Evolutionary conservation across 2,329 filamentous ascomycete genomes (phyloP).

Genomic region (Colletotrichum sp.): DNA sequence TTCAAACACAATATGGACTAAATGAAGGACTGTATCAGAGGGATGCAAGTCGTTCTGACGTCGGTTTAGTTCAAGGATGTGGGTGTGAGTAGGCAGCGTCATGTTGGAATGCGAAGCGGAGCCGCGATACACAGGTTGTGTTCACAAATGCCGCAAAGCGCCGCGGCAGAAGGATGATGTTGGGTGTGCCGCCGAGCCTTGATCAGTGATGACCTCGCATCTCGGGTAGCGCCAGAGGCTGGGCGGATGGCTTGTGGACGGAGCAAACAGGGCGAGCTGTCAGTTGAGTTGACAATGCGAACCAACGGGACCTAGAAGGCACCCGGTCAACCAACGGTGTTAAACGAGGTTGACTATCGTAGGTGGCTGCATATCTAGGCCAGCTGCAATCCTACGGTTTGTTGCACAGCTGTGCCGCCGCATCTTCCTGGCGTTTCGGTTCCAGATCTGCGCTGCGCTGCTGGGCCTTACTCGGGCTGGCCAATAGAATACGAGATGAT

Average conservation of each 20-base stretch:
- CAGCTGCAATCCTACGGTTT: background rate
- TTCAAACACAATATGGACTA: background rate
- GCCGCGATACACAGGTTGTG: background rate
- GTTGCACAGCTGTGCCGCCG: constrained; percentile 7
- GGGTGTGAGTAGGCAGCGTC: background rate
- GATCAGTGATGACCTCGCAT: background rate
- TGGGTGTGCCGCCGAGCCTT: background rate
- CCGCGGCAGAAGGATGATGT: background rate
- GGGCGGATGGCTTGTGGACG: background rate
- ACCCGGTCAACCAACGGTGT: background rate
- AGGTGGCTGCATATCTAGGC: background rate
- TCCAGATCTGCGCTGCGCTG: constrained; percentile 1
- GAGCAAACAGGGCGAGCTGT: background rate
- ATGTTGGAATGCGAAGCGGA: background rate
- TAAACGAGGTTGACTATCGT: background rate
- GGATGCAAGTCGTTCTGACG: background rate
- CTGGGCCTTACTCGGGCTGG: background rate
- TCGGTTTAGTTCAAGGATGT: background rate
- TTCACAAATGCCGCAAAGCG: background rate
- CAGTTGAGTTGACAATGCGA: background rate
- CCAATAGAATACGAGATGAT: background rate
- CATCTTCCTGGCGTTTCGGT: background rate
- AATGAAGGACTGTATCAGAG: background rate
- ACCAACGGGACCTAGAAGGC: constrained; percentile 1
- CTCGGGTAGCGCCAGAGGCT: background rate